A percentile compares a stretch with the other conserved stretches of the same genome.
Conservation (phyloP, 2,329 filamentous ascomycete species). For the Pseudogymnoascus sp. region DNA sequence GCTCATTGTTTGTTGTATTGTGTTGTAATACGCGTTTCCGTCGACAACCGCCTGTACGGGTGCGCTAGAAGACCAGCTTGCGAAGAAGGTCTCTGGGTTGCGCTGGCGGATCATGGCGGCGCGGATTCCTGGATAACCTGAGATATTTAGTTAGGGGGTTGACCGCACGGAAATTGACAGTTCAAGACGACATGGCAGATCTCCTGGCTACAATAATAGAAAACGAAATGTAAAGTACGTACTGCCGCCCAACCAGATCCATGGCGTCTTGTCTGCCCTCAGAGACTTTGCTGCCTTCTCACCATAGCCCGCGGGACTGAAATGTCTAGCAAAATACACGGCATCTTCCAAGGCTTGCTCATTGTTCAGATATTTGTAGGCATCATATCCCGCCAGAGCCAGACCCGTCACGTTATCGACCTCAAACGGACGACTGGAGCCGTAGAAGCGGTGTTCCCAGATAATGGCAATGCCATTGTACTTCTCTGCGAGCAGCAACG, state of each 20-base stretch:
- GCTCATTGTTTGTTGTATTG: conserved; percentile 11
- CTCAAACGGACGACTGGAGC: conserved; percentile 8
- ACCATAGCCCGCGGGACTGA: background rate
- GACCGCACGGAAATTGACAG: background rate
- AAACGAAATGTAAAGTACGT: background rate
- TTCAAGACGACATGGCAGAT: background rate
- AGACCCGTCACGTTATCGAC: background rate
- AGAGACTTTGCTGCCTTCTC: background rate
- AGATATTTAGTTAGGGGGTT: background rate
- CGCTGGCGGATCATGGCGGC: conserved; percentile 10
- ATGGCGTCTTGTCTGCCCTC: conserved; percentile 10
- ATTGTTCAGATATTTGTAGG: conserved; percentile 12
- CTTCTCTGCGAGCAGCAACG: conserved; percentile 9
- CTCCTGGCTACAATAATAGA: background rate
- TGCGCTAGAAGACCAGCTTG: conserved; percentile 11
- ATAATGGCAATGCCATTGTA: conserved; percentile 11
- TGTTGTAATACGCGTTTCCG: conserved; percentile 9
- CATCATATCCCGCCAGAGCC: conserved; percentile 5
- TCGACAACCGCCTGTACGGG: conserved; percentile 10
- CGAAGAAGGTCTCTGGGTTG: conserved; percentile 13
- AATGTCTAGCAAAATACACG: background rate
- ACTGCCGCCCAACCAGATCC: conserved; percentile 12
- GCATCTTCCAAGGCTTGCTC: conserved; percentile 9
- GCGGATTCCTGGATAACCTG: conserved; percentile 11
- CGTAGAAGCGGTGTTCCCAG: conserved; percentile 15